Base-by-base conservation (phyloP, 2,329 filamentous ascomycete species). In the Aureobasidium lini region DNA sequence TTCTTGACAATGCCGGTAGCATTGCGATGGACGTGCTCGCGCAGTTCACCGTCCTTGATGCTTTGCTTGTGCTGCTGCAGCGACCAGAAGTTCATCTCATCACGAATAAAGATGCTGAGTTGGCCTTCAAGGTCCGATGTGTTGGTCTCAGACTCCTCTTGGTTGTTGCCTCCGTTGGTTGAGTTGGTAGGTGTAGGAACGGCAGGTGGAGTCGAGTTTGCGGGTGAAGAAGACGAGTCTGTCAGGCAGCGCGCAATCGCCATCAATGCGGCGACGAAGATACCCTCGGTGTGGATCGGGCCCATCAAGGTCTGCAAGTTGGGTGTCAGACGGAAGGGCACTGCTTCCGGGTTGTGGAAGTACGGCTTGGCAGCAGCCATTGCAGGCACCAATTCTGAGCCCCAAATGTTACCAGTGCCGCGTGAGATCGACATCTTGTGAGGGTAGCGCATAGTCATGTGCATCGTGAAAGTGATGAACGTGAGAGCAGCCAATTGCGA, bases 71-170 rank as follows among this genome's bases (percentile, higher is more conserved):
- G 89, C 63, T 85, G 82, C 64, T 85, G 88, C 2, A 89, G 95
- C 66, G 92, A 92, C 94, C 94, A 99, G 76, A 92, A 95, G 65
- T 93, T 92, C 83, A 99, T 95, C 75, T 99, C 94, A 69, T 99
- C 94, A 6, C 94, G 85, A 63, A 99, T 94, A 72, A 97, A 97
- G 61, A 99, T 84, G 60, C 87, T 90, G 52, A 99, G 82, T 62
- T 95, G 90, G 73, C 96, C 92, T 71, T 96, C 94, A n/a, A 99
- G 83, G 73, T 97, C 92, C 68, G 64, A 67, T 7, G 54, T 58
- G 47, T 68, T 65, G 23, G 43, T 50, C 48, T 50, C 57, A 11
- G 49, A 28, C 44, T 43, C 50, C 29, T 40, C 59, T 40, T 39
- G 46, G 15, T 60, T 57, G 36, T 58, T 48, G 29, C 28, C 44